Evolutionary conservation across 2,329 filamentous ascomycete genomes (phyloP).

Genomic region (Aspergillus sp.): DNA sequence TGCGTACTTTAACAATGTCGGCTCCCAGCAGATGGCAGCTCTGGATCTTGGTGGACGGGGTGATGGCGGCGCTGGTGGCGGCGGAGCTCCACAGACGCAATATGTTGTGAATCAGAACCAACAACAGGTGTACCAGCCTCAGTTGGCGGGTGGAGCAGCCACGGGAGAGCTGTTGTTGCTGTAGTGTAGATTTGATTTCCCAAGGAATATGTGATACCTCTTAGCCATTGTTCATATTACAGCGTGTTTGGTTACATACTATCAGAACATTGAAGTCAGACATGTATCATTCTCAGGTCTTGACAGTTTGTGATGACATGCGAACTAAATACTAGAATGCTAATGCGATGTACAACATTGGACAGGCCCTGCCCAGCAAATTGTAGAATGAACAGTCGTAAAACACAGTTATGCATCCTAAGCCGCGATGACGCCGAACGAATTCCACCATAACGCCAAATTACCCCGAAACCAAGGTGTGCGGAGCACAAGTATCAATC

Average conservation of each 20-base stretch:
- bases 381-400: no score
- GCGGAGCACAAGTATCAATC: conserved; percentile 7
- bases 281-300: no score
- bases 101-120: conserved; percentile 79
- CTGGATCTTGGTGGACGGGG: conserved; percentile 66
- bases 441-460: neutral
- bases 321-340: no score
- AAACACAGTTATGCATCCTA: neutral
- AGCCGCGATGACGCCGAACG: conserved; percentile 2
- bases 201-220: conserved; percentile 14
- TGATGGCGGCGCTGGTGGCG: conserved; percentile 63
- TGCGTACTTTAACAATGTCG: conserved; percentile 80
- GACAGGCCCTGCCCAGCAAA: no score
- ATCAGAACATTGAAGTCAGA: neutral
- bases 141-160: conserved; percentile 59
- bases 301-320: no score
- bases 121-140: conserved; percentile 70
- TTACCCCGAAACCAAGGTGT: neutral
- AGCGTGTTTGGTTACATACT: neutral
- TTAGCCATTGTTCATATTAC: neutral
- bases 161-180: conserved; percentile 72
- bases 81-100: conserved; percentile 47
- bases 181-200: conserved; percentile 32
- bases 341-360: no score
- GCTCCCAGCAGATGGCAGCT: conserved; percentile 68